Conservation (phyloP, 805 yeast genomes). For the Candida xiaguanensis region DNA sequence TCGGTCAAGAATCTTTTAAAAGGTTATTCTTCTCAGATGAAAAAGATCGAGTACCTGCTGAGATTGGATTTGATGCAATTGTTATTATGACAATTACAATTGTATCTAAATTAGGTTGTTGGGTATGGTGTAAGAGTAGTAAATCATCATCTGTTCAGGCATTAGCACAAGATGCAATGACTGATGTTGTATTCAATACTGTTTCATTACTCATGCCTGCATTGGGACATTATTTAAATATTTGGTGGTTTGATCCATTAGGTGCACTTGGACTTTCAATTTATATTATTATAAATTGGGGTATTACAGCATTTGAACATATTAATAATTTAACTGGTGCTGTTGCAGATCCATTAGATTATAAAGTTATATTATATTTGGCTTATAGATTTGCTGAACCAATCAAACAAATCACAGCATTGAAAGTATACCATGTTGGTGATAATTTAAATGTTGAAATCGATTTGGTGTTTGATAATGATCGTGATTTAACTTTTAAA, state of each 20-base stretch:
- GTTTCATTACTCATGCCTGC: conserved; percentile 72
- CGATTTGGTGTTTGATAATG: conserved; percentile 52
- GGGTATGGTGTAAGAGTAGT: conserved; percentile 58
- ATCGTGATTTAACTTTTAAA: conserved; percentile 47
- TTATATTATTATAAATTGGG: conserved; percentile 66
- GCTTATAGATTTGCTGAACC: conserved; percentile 67
- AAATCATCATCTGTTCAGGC: conserved; percentile 71
- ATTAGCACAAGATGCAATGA: conserved; percentile 75
- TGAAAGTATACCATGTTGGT: conserved; percentile 75
- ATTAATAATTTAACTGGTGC: conserved; percentile 74
- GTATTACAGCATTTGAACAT: conserved; percentile 62
- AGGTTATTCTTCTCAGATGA: conserved; percentile 35
- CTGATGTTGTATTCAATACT: conserved; percentile 70
- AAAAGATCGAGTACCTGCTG: conserved; percentile 37
- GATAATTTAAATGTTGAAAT: conserved; percentile 75
- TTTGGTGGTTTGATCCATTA: conserved; percentile 73
- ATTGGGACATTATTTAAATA: conserved; percentile 45
- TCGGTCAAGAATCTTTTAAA: conserved; percentile 59
- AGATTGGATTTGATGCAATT: conserved; percentile 48
- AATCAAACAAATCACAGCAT: conserved; percentile 59
- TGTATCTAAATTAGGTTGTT: conserved; percentile 55
- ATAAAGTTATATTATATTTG: conserved; percentile 63
- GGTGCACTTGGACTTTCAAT: conserved; percentile 66
- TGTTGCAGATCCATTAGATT: conserved; percentile 57
- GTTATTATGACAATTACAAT: conserved; percentile 64